Evolutionary conservation across 345 rosid species (phyloP).

Genomic region (Salix udensis): DNA sequence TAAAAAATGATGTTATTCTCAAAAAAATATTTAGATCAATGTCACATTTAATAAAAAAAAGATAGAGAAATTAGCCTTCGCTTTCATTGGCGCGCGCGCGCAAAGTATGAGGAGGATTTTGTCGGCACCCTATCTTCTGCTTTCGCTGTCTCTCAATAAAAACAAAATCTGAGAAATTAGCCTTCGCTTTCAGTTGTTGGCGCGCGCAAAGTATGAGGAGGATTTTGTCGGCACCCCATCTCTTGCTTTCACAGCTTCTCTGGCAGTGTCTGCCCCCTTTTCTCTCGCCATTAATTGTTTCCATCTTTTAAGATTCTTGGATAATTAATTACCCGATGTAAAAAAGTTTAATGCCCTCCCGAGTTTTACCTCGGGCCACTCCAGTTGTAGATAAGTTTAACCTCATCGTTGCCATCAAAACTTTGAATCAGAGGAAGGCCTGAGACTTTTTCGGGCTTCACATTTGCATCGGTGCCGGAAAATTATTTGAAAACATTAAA

Average conservation of each 20-base stretch:
- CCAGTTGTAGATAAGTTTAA: not conserved
- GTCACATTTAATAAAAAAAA: too few relatives aligned
- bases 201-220: not conserved
- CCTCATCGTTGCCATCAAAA: too few relatives aligned
- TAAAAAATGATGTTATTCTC: too few relatives aligned
- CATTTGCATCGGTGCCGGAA: too few relatives aligned
- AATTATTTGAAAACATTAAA: too few relatives aligned
- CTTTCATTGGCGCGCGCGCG: not conserved
- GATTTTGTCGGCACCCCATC: not conserved
- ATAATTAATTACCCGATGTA: not conserved
- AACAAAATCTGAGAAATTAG: too few relatives aligned
- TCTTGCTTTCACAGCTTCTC: not conserved
- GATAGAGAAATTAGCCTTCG: too few relatives aligned
- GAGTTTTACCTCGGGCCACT: not conserved
- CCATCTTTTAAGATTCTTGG: not conserved
- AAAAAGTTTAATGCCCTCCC: not conserved
- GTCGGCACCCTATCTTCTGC: not conserved
- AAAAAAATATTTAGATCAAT: too few relatives aligned
- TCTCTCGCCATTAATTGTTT: not conserved
- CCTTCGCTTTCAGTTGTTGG: not conserved
- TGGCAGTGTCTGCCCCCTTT: not conserved
- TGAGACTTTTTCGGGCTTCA: too few relatives aligned
- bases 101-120: not conserved
- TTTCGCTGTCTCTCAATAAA: not conserved
- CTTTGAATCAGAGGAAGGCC: too few relatives aligned